Evolutionary conservation across 2,329 filamentous ascomycete species (phyloP).

Genomic region (Colletotrichum sp.): DNA sequence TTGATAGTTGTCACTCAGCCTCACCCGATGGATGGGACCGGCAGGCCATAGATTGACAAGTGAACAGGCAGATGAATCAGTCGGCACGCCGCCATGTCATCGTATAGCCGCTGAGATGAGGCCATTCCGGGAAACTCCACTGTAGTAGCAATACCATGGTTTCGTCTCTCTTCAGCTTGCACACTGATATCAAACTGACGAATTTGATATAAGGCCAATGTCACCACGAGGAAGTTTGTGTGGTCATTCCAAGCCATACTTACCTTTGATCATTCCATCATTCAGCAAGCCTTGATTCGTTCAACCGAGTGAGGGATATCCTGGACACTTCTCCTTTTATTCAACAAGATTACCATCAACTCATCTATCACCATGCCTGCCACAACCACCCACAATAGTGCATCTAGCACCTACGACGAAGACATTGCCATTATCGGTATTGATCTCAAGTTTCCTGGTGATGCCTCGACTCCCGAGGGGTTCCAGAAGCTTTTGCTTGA

Average conservation of each 20-base stretch:
- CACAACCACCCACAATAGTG: neutral
- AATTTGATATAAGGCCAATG: neutral
- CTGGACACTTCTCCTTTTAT: neutral
- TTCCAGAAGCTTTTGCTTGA: neutral
- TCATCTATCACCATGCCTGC: neutral
- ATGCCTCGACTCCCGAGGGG: neutral
- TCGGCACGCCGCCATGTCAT: neutral
- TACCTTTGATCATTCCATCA: neutral
- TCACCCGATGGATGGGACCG: neutral
- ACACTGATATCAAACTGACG: neutral
- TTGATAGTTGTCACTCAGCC: neutral
- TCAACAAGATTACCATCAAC: neutral
- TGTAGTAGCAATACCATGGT: neutral
- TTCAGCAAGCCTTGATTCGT: neutral
- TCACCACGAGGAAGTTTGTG: neutral
- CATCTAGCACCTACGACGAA: neutral
- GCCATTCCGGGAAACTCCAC: neutral
- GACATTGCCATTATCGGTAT: neutral
- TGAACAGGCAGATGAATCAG: neutral
- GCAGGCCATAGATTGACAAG: neutral
- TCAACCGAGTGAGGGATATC: neutral
- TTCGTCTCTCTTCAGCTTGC: neutral
- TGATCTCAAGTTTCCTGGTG: neutral
- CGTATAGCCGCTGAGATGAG: neutral
- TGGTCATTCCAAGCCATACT: neutral